Evolutionary conservation across 176 grass and related monocot genomes (phyloP).

Genomic region (Cenchrus purpureus): DNA sequence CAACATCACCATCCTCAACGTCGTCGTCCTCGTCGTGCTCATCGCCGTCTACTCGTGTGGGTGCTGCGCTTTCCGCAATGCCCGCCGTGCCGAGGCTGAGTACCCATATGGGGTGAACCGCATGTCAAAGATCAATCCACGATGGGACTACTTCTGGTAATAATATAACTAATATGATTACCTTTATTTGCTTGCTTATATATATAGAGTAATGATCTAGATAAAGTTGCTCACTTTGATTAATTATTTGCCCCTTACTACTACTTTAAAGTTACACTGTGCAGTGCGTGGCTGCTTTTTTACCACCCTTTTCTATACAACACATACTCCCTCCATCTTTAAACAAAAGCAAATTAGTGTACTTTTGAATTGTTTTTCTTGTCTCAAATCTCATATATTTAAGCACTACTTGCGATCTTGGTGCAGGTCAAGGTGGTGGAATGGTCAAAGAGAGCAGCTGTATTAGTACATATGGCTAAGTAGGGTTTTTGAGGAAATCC

Average conservation of each 20-base stretch:
- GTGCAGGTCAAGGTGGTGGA: constrained; percentile 83
- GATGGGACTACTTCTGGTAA: constrained; percentile 85
- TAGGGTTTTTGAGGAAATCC: too few relatives aligned
- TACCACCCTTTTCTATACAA: too few relatives aligned
- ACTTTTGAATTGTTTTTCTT: too few relatives aligned
- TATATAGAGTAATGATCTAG: too few relatives aligned
- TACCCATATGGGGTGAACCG: constrained; percentile 51
- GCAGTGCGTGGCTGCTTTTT: too few relatives aligned
- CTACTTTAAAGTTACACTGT: too few relatives aligned
- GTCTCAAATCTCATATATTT: not conserved
- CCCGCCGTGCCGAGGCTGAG: constrained; percentile 36
- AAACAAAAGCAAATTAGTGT: too few relatives aligned
- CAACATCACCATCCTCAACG: constrained; percentile 77
- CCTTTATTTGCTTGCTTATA: too few relatives aligned
- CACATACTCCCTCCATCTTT: too few relatives aligned
- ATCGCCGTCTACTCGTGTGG: constrained; percentile 73
- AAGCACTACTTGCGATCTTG: constrained; percentile 3
- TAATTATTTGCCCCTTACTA: too few relatives aligned
- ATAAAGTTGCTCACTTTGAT: too few relatives aligned
- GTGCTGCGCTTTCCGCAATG: constrained; percentile 87
- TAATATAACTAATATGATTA: too few relatives aligned
- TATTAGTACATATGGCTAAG: constrained; percentile 8
- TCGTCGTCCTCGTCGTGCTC: constrained; percentile 65
- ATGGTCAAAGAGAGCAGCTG: constrained; percentile 72
- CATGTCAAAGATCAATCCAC: constrained; percentile 69